Base-by-base conservation (phyloP, 768 basidiomycete species). In the Agrocybe pediades region DNA sequence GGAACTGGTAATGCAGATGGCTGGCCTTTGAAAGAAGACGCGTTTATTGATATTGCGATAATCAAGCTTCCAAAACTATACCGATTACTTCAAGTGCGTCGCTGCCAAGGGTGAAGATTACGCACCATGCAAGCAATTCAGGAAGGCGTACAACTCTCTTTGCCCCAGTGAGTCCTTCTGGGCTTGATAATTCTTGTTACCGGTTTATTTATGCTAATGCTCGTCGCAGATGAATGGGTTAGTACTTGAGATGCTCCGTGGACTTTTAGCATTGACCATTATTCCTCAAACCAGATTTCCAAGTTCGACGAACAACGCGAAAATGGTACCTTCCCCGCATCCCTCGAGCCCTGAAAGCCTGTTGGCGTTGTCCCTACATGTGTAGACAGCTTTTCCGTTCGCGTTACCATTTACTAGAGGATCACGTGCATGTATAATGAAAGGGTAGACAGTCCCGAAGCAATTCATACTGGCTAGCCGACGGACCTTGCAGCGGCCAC, bases 51-150 rank as follows among this genome's bases (percentile, higher is more conserved):
- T 40, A 17, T 30, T n/a, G n/a, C 61, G 13, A 5, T 6, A 15
- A n/a, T 36, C 33, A 36, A 92, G 90, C 75, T 90, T 85, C 84
- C 93, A 96, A 77, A 95, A 96, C 79, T 98, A 95, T 72, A 89
- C 90, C 56, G 97, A 99, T 75, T 98, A 97, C 81, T 94, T 95
- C 86, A 96, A 96, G 73, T 99, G 97, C 73, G 75, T 98, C 63
- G 73, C 90, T 63, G 95, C 95, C 63, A 98, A 97, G 77, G 97
- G 97, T 62, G 97, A 99, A 62, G 97, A 98, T 55, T 98, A 87
- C 70, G 86, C 88, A n/a, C 95, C 97, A 1, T 98, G 97, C 88
- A 94, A 94, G 78, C 95, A 97, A 73, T 99, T 99, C 86, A 91
- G 90, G 78, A 84, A 86, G 71, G 92, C 92, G 24, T 99, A 94